These are phyloP conservation scores for Leccinum incarnatum DNA, from an alignment of 768 basidiomycete genomes.

Conservation along the genomic window DNA sequence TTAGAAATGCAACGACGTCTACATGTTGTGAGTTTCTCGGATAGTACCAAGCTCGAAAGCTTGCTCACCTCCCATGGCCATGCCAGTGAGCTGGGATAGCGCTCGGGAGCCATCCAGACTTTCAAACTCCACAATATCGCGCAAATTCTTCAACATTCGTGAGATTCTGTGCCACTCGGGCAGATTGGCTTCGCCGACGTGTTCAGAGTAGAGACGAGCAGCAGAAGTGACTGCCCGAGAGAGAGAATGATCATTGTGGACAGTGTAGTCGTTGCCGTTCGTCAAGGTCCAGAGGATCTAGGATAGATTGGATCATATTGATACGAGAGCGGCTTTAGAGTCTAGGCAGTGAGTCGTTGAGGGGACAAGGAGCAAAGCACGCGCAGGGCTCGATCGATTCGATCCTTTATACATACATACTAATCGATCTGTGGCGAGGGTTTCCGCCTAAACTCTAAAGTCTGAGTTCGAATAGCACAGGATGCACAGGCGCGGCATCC, in stretches of 20 bases:
- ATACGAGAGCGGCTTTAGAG: too few species aligned
- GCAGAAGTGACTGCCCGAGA: constrained; percentile 17
- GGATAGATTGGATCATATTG: neutral
- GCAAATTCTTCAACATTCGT: neutral
- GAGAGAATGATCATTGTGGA: constrained; percentile 25
- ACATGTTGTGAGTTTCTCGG: neutral
- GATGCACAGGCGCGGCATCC: neutral
- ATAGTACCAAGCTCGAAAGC: neutral
- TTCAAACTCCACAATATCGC: constrained; percentile 3
- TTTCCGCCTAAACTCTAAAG: neutral
- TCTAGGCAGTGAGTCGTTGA: neutral
- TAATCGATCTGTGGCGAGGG: neutral
- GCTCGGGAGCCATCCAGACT: constrained; percentile 4
- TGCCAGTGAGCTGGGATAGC: constrained; percentile 4
- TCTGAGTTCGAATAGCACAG: neutral
- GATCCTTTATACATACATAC: neutral
- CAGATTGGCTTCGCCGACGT: neutral
- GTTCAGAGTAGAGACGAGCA: constrained; percentile 16
- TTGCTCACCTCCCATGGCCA: constrained; percentile 9
- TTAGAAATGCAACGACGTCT: constrained; percentile 31
- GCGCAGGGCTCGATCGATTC: neutral
- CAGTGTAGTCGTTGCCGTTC: constrained; percentile 28
- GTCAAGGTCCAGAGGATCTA: constrained; percentile 5
- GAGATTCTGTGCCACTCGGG: neutral
- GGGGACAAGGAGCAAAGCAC: neutral